Conservation (phyloP, 805 yeast genomes). For the Sporopachydermia lactativora region DNA sequence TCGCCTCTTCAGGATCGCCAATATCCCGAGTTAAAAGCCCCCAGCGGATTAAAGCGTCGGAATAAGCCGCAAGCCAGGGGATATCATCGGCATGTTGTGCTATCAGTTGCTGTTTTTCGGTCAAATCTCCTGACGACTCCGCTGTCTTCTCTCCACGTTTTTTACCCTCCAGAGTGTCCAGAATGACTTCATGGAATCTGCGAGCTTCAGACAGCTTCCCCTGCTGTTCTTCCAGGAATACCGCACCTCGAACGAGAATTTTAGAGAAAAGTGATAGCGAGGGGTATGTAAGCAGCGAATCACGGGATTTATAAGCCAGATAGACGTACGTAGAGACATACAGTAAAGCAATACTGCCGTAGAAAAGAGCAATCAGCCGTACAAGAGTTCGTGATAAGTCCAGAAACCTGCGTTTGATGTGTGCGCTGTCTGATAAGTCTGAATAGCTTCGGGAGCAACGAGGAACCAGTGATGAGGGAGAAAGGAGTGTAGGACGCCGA, state of each 20-base stretch:
- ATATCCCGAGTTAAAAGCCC: slow-evolving; percentile 11
- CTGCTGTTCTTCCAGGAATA: neutral
- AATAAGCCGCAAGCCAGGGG: slow-evolving; percentile 20
- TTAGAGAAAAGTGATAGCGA: neutral
- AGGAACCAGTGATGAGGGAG: no score
- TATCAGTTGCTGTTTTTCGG: neutral
- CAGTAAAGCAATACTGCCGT: neutral
- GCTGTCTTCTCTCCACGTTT: neutral
- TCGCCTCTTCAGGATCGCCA: slow-evolving; percentile 8
- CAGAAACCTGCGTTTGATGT: no score
- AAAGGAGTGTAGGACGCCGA: no score
- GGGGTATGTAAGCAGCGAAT: slow-evolving; percentile 8
- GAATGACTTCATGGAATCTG: neutral
- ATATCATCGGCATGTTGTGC: slow-evolving; percentile 8
- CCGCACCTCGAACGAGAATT: neutral
- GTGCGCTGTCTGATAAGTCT: no score
- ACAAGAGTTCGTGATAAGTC: slow-evolving; percentile 4
- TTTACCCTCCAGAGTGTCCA: neutral
- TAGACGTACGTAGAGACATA: slow-evolving; percentile 7
- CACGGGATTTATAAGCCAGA: slow-evolving; percentile 4
- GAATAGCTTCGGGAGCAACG: no score
- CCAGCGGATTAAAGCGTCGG: slow-evolving; percentile 17
- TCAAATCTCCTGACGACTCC: neutral
- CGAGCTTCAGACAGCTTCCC: neutral
- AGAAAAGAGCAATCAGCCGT: slow-evolving; percentile 4